Base-by-base conservation (phyloP, 2,329 filamentous ascomycete genomes). In the Talaromyces sp. region DNA sequence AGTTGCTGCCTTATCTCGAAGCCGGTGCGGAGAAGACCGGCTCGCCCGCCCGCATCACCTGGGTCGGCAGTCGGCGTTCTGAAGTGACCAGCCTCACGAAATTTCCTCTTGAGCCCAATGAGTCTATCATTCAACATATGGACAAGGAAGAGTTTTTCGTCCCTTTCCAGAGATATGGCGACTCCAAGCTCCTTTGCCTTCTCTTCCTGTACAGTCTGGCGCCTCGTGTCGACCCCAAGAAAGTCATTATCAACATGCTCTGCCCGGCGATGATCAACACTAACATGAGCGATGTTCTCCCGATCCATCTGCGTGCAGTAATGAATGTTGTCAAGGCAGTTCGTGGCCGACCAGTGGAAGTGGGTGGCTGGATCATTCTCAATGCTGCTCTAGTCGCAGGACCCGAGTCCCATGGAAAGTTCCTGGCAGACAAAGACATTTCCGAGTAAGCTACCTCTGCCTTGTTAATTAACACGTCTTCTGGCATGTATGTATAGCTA, bases 1-100 rank as follows among this genome's bases (percentile, higher is more conserved):
- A 68, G 15, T 58, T 72, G 17, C 62, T 73, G 1, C 69, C 70
- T 2, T 62, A 78, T 27, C 65, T 77, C 7, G 66, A 66, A 47
- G 44, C 62, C 15, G 39, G 61, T 11, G 64, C 66, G 1, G 56
- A 62, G 33, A 64, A 61, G 39, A 65, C 59, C 4, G 63, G 64
- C 2, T 47, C 32, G 0, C 62, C 65, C 10, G 42, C 63, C 4
- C 61, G 64, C 9, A 60, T 69, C 15, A 65, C 59, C 55, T 69
- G 68, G 68, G 56, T 69, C 2, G 68, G 68, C 11, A 68, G 67
- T 58, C 65, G 68, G 57, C 42, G 64, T 33, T 49, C 56, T 9
- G 25, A 25, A 2, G n/a, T 25, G 22, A 64, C 58, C 3, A 64
- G 55, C 55, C 55, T 68, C 36, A 33, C 17, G 9, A 59, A 59